Conservation (phyloP, 176 grass and related monocot species). For the Melocanna baccifera region DNA sequence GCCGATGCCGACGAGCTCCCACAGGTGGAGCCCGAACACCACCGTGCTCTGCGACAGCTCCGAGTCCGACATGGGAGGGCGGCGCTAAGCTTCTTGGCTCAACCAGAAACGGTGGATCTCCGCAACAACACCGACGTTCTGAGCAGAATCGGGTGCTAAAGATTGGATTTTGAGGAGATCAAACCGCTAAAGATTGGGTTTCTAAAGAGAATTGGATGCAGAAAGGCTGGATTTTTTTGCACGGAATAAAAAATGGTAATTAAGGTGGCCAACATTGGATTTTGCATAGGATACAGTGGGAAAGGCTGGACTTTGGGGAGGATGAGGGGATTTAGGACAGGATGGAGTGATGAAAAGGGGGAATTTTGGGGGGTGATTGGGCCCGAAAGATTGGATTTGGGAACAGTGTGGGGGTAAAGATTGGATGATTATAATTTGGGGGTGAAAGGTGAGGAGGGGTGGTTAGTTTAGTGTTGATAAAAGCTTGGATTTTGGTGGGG, state of each 20-base stretch:
- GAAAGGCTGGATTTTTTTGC: constrained; percentile 23
- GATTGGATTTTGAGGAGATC: not conserved
- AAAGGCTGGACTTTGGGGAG: constrained; percentile 38
- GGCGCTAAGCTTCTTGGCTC: constrained; percentile 7
- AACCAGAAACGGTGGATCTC: constrained; percentile 37
- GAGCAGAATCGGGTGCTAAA: constrained; percentile 21
- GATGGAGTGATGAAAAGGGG: constrained; percentile 39
- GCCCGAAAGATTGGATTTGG: constrained; percentile 37
- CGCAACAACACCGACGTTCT: not conserved
- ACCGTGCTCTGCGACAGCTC: constrained; percentile 71
- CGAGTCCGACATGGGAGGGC: constrained; percentile 64
- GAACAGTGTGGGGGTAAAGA: constrained; percentile 31
- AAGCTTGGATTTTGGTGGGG: constrained; percentile 26
- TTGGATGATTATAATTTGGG: constrained; percentile 26
- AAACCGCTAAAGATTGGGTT: not conserved
- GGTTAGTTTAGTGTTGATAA: constrained; percentile 33
- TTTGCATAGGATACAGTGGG: constrained; percentile 23
- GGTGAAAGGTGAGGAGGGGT: not conserved
- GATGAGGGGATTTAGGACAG: constrained; percentile 42
- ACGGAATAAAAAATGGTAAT: constrained; percentile 1
- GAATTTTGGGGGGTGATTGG: constrained; percentile 29
- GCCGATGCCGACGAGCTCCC: constrained; percentile 75
- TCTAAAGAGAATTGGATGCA: constrained; percentile 13
- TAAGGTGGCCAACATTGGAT: constrained; percentile 25
- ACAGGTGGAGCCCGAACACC: constrained; percentile 76